A percentile compares a stretch with the other conserved stretches of the same genome.
Conservation (phyloP, 2,329 filamentous ascomycete genomes). For the Sporothrix schenckii region DNA sequence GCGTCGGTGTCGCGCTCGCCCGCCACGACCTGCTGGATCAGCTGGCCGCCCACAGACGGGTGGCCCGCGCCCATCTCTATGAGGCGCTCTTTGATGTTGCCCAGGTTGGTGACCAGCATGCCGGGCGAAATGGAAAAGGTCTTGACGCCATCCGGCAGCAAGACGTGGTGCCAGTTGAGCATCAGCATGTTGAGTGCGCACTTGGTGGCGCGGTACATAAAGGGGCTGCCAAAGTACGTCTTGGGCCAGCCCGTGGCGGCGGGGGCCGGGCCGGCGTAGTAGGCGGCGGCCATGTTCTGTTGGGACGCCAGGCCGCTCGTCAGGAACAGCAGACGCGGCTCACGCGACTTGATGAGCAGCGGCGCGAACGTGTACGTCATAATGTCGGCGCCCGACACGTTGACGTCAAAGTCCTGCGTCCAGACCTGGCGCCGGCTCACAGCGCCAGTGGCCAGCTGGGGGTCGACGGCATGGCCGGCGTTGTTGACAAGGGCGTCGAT, state of each 20-base stretch:
- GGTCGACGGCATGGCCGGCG: slow-evolving; percentile 33
- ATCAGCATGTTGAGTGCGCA: slow-evolving; percentile 54
- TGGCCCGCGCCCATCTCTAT: slow-evolving; percentile 35
- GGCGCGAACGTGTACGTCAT: slow-evolving; percentile 49
- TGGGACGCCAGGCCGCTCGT: slow-evolving; percentile 50
- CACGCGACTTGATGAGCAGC: slow-evolving; percentile 49
- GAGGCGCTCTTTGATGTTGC: slow-evolving; percentile 38
- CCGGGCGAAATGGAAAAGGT: slow-evolving; percentile 55
- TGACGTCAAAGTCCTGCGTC: slow-evolving; percentile 54
- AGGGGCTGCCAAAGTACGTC: slow-evolving; percentile 1
- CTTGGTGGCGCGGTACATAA: slow-evolving; percentile 37
- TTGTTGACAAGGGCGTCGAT: slow-evolving; percentile 46
- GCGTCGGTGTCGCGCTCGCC: slow-evolving; percentile 44
- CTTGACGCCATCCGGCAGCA: slow-evolving; percentile 55
- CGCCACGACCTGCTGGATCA: slow-evolving; percentile 47
- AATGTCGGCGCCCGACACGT: slow-evolving; percentile 53
- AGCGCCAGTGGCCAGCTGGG: neutral
- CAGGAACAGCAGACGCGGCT: slow-evolving; percentile 55
- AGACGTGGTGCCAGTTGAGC: slow-evolving; percentile 48
- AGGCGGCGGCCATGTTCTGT: slow-evolving; percentile 31
- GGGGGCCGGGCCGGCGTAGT: slow-evolving; percentile 25
- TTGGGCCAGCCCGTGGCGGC: slow-evolving; percentile 49
- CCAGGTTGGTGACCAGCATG: slow-evolving; percentile 52
- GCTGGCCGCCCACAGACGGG: slow-evolving; percentile 40
- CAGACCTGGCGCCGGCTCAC: slow-evolving; percentile 47